These are phyloP conservation scores for Phylloporus arenicola DNA, from an alignment of 768 basidiomycete species.

Conservation along the genomic window DNA sequence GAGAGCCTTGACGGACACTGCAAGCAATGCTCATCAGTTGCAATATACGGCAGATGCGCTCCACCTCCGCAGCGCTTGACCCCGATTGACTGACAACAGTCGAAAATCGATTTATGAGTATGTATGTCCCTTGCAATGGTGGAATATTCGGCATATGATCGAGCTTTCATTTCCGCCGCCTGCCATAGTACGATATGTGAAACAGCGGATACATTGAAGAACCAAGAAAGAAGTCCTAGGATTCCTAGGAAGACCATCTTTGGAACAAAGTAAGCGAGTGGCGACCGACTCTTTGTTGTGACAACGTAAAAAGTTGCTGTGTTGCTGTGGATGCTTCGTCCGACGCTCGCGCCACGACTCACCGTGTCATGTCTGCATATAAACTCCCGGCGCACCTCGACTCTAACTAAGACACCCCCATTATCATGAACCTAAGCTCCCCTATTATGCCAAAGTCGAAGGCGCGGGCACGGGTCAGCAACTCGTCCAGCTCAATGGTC, in stretches of 20 bases:
- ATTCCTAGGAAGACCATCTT: no score
- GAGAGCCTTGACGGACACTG: slow-evolving; percentile 66
- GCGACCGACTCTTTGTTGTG: not conserved
- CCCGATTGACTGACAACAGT: slow-evolving; percentile 2
- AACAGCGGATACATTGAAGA: not conserved
- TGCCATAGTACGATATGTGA: no score
- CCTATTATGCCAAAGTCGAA: not conserved
- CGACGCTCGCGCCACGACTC: not conserved
- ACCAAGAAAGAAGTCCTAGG: not conserved
- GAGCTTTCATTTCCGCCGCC: no score
- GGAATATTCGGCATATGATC: not conserved
- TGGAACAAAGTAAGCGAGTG: not conserved
- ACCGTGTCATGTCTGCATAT: slow-evolving; percentile 4
- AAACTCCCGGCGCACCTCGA: not conserved
- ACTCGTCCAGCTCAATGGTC: not conserved
- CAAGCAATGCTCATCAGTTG: slow-evolving; percentile 53
- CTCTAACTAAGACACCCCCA: not conserved
- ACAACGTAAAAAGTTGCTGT: not conserved
- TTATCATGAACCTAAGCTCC: not conserved
- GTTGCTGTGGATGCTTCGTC: not conserved
- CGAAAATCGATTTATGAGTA: slow-evolving; percentile 41
- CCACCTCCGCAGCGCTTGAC: slow-evolving; percentile 18
- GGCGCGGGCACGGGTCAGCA: not conserved
- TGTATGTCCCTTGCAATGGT: no score
- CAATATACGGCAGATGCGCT: slow-evolving; percentile 46